These are phyloP conservation scores for Ophiocordyceps camponoti-leonardi DNA, from an alignment of 2,329 filamentous ascomycete species.

Conservation along the genomic window DNA sequence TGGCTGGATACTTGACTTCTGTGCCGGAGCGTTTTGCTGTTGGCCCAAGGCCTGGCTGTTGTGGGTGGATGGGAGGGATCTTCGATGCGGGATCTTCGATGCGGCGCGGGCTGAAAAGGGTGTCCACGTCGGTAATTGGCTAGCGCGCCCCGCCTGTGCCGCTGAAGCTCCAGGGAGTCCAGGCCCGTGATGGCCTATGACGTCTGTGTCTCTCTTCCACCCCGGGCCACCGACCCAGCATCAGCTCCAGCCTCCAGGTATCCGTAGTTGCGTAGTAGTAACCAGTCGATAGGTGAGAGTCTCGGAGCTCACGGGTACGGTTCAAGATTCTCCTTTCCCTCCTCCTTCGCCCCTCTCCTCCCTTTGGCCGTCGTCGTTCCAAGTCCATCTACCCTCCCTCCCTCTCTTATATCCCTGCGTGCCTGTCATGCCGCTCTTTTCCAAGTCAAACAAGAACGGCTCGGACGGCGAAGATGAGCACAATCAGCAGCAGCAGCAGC, in stretches of 20 bases:
- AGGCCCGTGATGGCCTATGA: not conserved
- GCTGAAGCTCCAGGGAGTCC: not conserved
- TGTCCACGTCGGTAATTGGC: not conserved
- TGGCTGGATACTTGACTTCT: not conserved
- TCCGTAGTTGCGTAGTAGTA: not conserved
- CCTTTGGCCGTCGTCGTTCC: not conserved
- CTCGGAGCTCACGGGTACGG: not conserved
- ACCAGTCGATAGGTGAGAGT: not conserved
- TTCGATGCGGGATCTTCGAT: not conserved
- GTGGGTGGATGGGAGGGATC: not conserved
- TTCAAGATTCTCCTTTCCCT: not conserved
- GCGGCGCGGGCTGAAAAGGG: not conserved
- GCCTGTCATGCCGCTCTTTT: not conserved
- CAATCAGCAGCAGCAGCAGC: constrained; percentile 1
- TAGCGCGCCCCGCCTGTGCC: not conserved
- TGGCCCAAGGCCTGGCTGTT: not conserved
- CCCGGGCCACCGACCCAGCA: not conserved
- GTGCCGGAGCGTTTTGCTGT: constrained; percentile 1
- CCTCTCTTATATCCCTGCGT: not conserved
- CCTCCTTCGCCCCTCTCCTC: no score
- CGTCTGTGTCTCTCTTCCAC: not conserved
- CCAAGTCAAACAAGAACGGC: not conserved
- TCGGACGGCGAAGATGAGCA: constrained; percentile 2
- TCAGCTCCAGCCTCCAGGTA: not conserved
- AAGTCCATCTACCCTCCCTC: not conserved